Evolutionary conservation across 306 rosid genomes (phyloP), one percentile per base, ranked within the genome.

Genomic region (Rosa rugosa): DNA sequence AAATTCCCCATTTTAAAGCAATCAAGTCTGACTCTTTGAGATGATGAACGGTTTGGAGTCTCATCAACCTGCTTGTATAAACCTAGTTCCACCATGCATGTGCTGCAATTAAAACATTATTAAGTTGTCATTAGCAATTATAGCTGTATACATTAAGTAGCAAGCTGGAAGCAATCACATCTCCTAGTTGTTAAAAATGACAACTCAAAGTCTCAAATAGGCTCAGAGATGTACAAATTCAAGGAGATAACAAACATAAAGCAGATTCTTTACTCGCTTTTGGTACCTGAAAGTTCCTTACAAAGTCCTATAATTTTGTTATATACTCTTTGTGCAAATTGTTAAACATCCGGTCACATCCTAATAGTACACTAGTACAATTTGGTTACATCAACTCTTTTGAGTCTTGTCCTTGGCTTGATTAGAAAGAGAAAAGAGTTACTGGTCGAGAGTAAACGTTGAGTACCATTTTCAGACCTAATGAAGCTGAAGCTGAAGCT

Each of bases 271-370:
- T 14, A 5, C 23, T 74, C 4, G n/a, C 78, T 57, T 57, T 57
- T 41, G 41, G 54, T 42, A 74, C 56, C 36, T 25, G 40, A 75
- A 75, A 16, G 46, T 75, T 27, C 59, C 71, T 50, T 25, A 20
- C 60, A 25, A 45, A 25, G 40, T 18, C 60, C 46, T 11, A 31
- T 25, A 45, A 25, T 59, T 75, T 4, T 60, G 34, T 14, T 6
- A 4, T 23, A 18, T 60, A 57, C 69, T 44, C 31, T 44, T 44
- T 60, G 79, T 75, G 69, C 78, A 44, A 13, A 73, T 16, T 73
- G 77, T 54, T n/a, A n/a, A 38, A 41, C 25, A 42, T 38, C n/a
- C 40, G 54, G 25, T 59, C 70, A 57, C 42, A 74, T 57, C 69
- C 2, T 18, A 74, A 74, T 14, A 18, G 17, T 75, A 16, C 42